A percentile compares a stretch with the other conserved stretches of the same genome.
phyloP scores from a whole-genome alignment of 129 eudicot species.

The Flaveria trinervia region DNA sequence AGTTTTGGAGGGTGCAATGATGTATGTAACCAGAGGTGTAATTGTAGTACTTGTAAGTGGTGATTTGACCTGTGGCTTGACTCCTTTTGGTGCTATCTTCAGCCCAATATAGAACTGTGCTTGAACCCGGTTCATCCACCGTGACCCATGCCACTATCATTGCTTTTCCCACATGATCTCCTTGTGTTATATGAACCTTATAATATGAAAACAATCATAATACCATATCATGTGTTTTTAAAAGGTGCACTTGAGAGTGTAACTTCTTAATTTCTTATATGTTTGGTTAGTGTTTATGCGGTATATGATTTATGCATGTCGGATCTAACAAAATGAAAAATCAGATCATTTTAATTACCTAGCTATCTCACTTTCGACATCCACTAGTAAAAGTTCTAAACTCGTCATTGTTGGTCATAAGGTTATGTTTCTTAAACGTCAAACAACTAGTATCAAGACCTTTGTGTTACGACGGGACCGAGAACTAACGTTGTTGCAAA shows the following conservation, averaged over 20 bases:
- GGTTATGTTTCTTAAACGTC: neutral
- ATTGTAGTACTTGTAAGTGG: constrained; percentile 44
- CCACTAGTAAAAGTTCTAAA: too few relatives aligned
- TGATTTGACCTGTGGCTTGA: constrained; percentile 27
- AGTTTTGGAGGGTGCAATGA: constrained; percentile 44
- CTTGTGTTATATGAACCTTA: constrained; percentile 61
- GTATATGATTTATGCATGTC: too few relatives aligned
- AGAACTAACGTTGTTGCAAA: too few relatives aligned
- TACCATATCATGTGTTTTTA: neutral
- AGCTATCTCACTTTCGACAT: too few relatives aligned
- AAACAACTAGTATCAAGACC: too few relatives aligned
- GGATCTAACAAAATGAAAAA: too few relatives aligned
- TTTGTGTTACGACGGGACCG: too few relatives aligned
- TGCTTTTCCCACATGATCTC: constrained; percentile 51
- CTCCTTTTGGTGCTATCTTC: constrained; percentile 27
- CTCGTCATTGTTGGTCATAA: neutral
- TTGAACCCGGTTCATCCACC: constrained; percentile 42
- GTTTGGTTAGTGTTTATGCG: too few relatives aligned
- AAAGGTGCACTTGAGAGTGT: neutral
- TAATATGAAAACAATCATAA: neutral
- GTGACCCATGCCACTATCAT: constrained; percentile 59
- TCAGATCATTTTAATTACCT: too few relatives aligned
- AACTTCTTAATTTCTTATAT: too few relatives aligned
- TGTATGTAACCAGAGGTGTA: constrained; percentile 56
- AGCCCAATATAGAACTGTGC: constrained; percentile 37